Conservation (phyloP, 2,329 filamentous ascomycete genomes). For the Cyphellophora europaea region DNA sequence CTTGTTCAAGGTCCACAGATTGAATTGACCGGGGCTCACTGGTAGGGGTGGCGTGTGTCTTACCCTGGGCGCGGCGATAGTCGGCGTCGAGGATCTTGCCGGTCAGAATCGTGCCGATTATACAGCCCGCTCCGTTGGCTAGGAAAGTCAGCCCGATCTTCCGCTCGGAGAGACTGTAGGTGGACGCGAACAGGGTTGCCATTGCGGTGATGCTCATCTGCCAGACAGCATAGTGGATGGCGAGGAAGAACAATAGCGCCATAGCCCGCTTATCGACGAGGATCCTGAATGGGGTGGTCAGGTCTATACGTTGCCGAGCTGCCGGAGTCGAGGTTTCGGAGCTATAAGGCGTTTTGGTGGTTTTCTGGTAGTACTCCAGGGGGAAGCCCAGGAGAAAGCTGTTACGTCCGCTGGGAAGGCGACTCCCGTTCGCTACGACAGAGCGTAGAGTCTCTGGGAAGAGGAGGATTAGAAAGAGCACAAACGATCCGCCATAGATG, state of each 20-base stretch:
- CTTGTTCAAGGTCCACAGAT: no score
- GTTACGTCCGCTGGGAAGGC: conserved; percentile 6
- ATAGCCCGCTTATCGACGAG: conserved; percentile 35
- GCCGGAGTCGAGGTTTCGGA: conserved; percentile 4
- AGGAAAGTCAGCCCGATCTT: conserved; percentile 45
- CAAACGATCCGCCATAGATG: conserved; percentile 26
- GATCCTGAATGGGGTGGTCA: conserved; percentile 39
- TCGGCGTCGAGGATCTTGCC: conserved; percentile 45
- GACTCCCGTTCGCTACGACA: conserved; percentile 25
- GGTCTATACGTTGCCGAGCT: conserved; percentile 29
- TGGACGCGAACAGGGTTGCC: conserved; percentile 37
- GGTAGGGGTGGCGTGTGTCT: no score
- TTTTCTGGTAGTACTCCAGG: conserved; percentile 14
- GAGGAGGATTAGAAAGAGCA: conserved; percentile 23
- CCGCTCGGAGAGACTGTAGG: conserved; percentile 34
- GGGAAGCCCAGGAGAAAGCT: conserved; percentile 14
- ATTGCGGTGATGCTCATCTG: conserved; percentile 48
- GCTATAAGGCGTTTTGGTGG: conserved; percentile 2
- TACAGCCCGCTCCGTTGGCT: conserved; percentile 46
- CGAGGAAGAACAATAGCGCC: conserved; percentile 38
- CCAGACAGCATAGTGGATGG: conserved; percentile 45
- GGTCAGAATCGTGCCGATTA: conserved; percentile 42
- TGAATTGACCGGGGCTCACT: no score
- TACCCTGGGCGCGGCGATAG: conserved; percentile 35
- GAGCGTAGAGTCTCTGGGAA: conserved; percentile 33